Conservation (phyloP, 2,329 filamentous ascomycete genomes). For the Penicillium sp. region DNA sequence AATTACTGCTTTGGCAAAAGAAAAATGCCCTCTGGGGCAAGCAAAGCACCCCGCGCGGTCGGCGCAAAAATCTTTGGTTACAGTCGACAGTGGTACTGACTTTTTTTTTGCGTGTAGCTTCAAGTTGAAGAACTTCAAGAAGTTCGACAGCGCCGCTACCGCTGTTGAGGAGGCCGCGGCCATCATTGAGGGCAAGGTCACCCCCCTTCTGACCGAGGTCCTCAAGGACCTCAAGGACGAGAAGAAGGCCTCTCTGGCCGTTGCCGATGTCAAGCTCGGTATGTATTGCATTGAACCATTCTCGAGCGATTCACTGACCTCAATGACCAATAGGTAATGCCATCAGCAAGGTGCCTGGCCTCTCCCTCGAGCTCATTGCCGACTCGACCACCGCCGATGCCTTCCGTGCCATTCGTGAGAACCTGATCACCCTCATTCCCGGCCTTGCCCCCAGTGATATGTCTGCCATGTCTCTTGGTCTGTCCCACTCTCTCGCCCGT, state of each 20-base stretch:
- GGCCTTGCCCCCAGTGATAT: slow-evolving; percentile 84
- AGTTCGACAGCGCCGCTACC: slow-evolving; percentile 91
- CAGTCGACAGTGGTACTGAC: slow-evolving; percentile 33
- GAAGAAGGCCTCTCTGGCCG: slow-evolving; percentile 93
- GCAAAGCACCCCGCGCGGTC: slow-evolving; percentile 11
- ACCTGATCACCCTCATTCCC: slow-evolving; percentile 88
- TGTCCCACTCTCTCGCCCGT: slow-evolving; percentile 93
- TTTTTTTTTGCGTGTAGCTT: slow-evolving; percentile 60
- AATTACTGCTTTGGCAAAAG: slow-evolving; percentile 13
- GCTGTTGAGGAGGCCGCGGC: slow-evolving; percentile 90
- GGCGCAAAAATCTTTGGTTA: slow-evolving; percentile 36
- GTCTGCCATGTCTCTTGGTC: slow-evolving; percentile 92
- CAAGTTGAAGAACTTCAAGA: slow-evolving; percentile 95
- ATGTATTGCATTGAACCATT: slow-evolving; percentile 31
- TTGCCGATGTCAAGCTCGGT: slow-evolving; percentile 89
- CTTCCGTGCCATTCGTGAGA: slow-evolving; percentile 91
- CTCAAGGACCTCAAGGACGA: slow-evolving; percentile 93
- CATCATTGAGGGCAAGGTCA: slow-evolving; percentile 92
- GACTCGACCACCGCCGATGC: slow-evolving; percentile 84
- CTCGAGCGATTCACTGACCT: slow-evolving; percentile 23
- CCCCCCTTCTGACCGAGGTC: slow-evolving; percentile 79
- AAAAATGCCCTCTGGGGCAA: slow-evolving; percentile 15
- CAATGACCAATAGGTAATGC: slow-evolving; percentile 64
- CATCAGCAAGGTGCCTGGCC: slow-evolving; percentile 87
- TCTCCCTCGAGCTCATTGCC: slow-evolving; percentile 83